Percentiles rank a stretch among this genome's conserved stretches.
phyloP scores from a whole-genome alignment of 2,329 filamentous ascomycete genomes.

The Aspergillus floridensis region DNA sequence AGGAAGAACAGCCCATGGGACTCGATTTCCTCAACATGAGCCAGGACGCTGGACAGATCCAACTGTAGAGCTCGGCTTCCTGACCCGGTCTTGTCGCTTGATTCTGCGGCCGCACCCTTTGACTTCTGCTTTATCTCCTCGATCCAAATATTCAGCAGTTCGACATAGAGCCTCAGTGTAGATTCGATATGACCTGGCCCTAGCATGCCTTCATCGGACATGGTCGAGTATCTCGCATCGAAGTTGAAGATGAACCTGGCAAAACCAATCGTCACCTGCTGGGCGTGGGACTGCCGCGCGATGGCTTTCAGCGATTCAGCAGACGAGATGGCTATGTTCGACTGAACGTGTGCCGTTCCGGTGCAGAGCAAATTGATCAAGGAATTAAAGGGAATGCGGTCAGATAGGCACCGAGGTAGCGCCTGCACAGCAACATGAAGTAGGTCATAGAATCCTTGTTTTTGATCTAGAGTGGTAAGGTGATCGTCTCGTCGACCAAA shows the following conservation, averaged over 20 bases:
- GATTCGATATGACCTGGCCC: constrained; percentile 92
- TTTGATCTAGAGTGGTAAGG: constrained; percentile 70
- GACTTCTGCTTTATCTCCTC: constrained; percentile 90
- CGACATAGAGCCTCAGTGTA: constrained; percentile 87
- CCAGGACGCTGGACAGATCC: constrained; percentile 82
- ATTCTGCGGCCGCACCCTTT: constrained; percentile 66
- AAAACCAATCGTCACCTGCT: constrained; percentile 95
- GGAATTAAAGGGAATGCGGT: constrained; percentile 87
- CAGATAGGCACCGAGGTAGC: constrained; percentile 85
- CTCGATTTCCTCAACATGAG: constrained; percentile 94
- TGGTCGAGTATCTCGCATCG: constrained; percentile 93
- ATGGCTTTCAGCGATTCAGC: constrained; percentile 93
- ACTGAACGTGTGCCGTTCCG: constrained; percentile 91
- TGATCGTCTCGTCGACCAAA: constrained; percentile 82
- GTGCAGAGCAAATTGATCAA: constrained; percentile 94
- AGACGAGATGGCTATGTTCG: constrained; percentile 87
- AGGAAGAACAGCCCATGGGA: constrained; percentile 96
- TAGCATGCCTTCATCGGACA: constrained; percentile 96
- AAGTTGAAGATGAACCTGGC: constrained; percentile 98
- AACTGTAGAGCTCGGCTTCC: constrained; percentile 74
- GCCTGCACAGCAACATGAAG: constrained; percentile 94
- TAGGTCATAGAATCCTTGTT: constrained; percentile 92
- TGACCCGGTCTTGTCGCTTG: constrained; percentile 59
- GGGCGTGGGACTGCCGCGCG: constrained; percentile 85
- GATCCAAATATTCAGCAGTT: constrained; percentile 94